Percentiles rank a stretch among this genome's conserved stretches.
Evolutionary conservation across 2,329 filamentous ascomycete species (phyloP).

Genomic region (Colletotrichum godetiae): DNA sequence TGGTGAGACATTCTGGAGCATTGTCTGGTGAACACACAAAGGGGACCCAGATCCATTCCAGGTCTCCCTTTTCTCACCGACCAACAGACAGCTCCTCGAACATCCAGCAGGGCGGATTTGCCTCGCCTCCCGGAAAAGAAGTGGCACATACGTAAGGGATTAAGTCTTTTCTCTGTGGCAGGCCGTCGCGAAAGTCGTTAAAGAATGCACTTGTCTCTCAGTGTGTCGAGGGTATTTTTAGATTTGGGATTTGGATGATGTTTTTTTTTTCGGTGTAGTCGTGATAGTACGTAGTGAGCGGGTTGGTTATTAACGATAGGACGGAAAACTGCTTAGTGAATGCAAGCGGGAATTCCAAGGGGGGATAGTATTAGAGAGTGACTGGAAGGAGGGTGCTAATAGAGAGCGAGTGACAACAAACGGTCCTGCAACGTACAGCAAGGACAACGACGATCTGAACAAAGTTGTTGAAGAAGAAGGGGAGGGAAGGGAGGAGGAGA

Average conservation of each 20-base stretch:
- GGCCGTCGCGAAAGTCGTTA: slow-evolving; percentile 28
- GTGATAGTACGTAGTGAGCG: slow-evolving; percentile 36
- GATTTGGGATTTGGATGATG: neutral
- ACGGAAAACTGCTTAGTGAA: slow-evolving; percentile 60
- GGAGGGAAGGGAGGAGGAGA: slow-evolving; percentile 36
- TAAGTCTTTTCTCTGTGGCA: slow-evolving; percentile 26
- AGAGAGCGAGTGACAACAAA: slow-evolving; percentile 42
- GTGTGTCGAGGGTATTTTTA: slow-evolving; percentile 33
- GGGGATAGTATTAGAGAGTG: slow-evolving; percentile 39
- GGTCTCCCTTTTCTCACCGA: slow-evolving; percentile 14
- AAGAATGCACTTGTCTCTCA: slow-evolving; percentile 33
- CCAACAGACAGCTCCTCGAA: slow-evolving; percentile 4
- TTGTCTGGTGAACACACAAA: slow-evolving; percentile 17
- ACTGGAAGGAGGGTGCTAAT: slow-evolving; percentile 37
- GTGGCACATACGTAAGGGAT: slow-evolving; percentile 34
- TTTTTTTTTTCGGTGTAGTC: neutral
- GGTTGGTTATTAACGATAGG: slow-evolving; percentile 53
- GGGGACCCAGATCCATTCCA: slow-evolving; percentile 10
- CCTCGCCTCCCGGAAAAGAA: neutral
- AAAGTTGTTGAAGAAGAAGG: slow-evolving; percentile 41
- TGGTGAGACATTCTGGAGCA: slow-evolving; percentile 27
- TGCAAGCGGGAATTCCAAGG: slow-evolving; percentile 55
- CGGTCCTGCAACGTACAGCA: slow-evolving; percentile 41
- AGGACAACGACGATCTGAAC: slow-evolving; percentile 48
- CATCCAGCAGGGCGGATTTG: neutral